These are phyloP conservation scores for Leccinum obscurum DNA, from an alignment of 768 basidiomycete genomes.

Conservation along the genomic window DNA sequence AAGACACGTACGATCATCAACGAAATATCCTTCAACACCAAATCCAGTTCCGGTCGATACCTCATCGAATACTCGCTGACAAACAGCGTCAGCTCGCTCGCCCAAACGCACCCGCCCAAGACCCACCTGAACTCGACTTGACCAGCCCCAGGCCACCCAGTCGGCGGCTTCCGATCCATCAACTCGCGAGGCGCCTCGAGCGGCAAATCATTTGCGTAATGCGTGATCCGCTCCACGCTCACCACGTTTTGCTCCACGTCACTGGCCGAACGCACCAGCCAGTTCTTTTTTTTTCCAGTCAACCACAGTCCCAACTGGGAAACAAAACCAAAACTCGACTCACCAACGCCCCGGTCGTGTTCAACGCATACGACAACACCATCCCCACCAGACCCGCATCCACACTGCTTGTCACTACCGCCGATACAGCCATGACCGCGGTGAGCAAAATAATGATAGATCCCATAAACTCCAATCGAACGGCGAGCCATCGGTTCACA, in stretches of 20 bases:
- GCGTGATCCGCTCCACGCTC: constrained; percentile 83
- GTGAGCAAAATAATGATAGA: constrained; percentile 76
- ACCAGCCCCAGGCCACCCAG: constrained; percentile 74
- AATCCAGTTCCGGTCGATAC: constrained; percentile 79
- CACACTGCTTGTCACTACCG: constrained; percentile 73
- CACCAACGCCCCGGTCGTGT: constrained; percentile 79
- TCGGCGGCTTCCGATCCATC: constrained; percentile 51
- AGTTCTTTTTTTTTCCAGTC: constrained; percentile 48
- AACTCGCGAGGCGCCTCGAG: constrained; percentile 77
- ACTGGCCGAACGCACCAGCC: constrained; percentile 79
- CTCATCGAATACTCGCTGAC: constrained; percentile 67
- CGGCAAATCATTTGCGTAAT: constrained; percentile 67
- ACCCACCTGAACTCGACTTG: constrained; percentile 70
- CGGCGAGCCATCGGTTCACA: constrained; percentile 82
- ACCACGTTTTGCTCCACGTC: constrained; percentile 93
- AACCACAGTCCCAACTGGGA: background rate
- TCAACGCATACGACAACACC: constrained; percentile 82
- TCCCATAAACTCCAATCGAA: constrained; percentile 84
- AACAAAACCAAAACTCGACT: constrained; percentile 17
- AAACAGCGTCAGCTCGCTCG: background rate
- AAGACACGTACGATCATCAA: constrained; percentile 57
- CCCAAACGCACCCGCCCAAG: background rate
- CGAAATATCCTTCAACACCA: constrained; percentile 75
- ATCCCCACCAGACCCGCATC: constrained; percentile 89
- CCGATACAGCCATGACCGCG: constrained; percentile 62